These are phyloP conservation scores for Boletus pseudo-olivaceus DNA, from an alignment of 768 basidiomycete genomes.

Conservation along the genomic window DNA sequence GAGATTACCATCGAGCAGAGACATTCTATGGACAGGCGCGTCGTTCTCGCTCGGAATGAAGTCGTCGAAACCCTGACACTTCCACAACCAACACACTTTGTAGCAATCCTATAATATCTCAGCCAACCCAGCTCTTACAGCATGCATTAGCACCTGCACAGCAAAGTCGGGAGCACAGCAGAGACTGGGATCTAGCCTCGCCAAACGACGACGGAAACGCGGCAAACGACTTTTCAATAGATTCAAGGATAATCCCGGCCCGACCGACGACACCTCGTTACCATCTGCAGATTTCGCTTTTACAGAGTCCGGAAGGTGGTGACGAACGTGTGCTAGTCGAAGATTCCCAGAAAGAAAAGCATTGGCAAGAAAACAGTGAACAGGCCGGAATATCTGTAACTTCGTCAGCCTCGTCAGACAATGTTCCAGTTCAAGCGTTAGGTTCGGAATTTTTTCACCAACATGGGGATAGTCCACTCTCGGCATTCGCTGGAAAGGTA, in stretches of 20 bases:
- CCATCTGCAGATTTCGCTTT: conserved; percentile 36
- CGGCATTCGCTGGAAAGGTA: conserved; percentile 28
- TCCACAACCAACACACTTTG: conserved; percentile 3
- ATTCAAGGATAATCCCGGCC: conserved; percentile 38
- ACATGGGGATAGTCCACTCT: conserved; percentile 22
- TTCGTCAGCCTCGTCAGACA: conserved; percentile 25
- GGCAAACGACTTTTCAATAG: conserved; percentile 37
- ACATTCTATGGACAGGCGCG: conserved; percentile 41
- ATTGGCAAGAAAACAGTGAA: conserved; percentile 16
- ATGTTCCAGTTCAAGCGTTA: conserved; percentile 23
- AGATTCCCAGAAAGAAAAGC: conserved; percentile 55
- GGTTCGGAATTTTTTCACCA: conserved; percentile 25
- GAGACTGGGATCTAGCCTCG: conserved; percentile 8
- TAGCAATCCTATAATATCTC: conserved; percentile 49
- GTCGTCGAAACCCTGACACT: conserved; percentile 12
- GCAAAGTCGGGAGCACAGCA: conserved; percentile 15
- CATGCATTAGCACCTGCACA: conserved; percentile 37
- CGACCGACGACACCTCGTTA: conserved; percentile 43
- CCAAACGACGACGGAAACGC: conserved; percentile 22
- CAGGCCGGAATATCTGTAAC: conserved; percentile 12
- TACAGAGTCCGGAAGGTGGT: conserved; percentile 2
- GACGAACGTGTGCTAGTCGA: conserved; percentile 30
- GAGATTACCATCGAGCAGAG: background rate
- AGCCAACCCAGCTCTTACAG: conserved; percentile 51
- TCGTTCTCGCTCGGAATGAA: conserved; percentile 15